Evolutionary conservation across 1,139 yeast genomes (phyloP), one percentile per base, ranked within the genome.

Genomic region (Geotrichum cucujoidarum): DNA sequence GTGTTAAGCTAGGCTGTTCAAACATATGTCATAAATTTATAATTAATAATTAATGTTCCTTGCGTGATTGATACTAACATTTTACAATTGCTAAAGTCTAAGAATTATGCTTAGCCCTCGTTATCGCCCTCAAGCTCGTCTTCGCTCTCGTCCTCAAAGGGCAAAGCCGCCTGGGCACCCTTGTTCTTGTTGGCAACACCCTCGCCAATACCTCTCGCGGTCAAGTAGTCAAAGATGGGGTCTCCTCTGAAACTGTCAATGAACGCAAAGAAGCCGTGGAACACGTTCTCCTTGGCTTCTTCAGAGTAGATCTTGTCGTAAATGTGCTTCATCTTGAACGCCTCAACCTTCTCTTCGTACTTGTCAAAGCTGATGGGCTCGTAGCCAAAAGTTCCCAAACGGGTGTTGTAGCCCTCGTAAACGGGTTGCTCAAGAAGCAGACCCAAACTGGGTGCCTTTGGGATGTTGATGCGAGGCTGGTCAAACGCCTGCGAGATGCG

Each of bases 361-460:
- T 75, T 75, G n/a, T 74, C 73, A 61, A 90, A 92, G 42, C 79
- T 81, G 48, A 92, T 74, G 14, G 77, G 78, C 37, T 83, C 84
- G 62, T 87, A 86, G n/a, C 95, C 97, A 60, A 83, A 78, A 53
- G 81, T 80, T 51, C 76, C 75, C 56, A 92, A 73, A 60, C 80
- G 78, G 21, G 74, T 72, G 66, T 92, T 92, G 66, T 85, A 88
- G 6, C 87, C 83, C 48, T 85, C 95, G 65, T 87, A 92, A 11
- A 90, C 95, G 0, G 98, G 98, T 51, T 84, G 80, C 62, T 94
- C 98, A 51, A 92, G 75, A 46, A 94, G 70, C 51, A 92, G 73
- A 0, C 99, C 99, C 54, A 92, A 73, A 32, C 97, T 95, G 4
- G 99, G 99, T 0, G 97, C 98, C 68, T 92, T 94, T 47, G 99